These are phyloP conservation scores for Fusarium scirpi DNA, from an alignment of 2,329 filamentous ascomycete genomes.

Conservation along the genomic window DNA sequence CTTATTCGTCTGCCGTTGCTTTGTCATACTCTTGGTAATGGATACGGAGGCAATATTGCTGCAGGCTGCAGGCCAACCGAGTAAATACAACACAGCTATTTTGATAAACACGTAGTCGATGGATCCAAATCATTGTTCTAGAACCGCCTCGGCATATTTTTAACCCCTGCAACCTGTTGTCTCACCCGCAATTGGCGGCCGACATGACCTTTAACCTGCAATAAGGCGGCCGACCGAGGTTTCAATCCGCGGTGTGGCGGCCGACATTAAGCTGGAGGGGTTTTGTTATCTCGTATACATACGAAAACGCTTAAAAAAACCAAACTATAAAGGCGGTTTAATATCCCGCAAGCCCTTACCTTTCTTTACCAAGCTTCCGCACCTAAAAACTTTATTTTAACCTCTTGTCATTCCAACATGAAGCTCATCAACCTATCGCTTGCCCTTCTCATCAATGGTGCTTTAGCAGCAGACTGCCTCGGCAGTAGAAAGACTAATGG, in stretches of 20 bases:
- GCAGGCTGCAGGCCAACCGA: neutral
- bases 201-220: neutral
- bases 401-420: neutral
- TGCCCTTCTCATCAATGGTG: neutral
- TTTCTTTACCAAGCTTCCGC: neutral
- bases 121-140: neutral
- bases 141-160: too few species aligned
- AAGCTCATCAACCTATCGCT: neutral
- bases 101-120: neutral
- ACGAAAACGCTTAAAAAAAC: too few species aligned
- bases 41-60: neutral
- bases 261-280: neutral
- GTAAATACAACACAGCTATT: neutral
- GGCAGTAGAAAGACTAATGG: neutral
- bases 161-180: neutral
- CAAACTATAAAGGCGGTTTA: neutral
- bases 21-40: neutral
- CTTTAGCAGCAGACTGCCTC: neutral
- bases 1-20: neutral
- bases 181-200: neutral
- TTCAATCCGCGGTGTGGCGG: neutral
- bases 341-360: neutral
- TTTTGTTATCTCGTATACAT: neutral
- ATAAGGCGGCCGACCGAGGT: too few species aligned
- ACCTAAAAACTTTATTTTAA: neutral